Evolutionary conservation across 768 basidiomycete species (phyloP).

Genomic region (Agrocybe pediades): DNA sequence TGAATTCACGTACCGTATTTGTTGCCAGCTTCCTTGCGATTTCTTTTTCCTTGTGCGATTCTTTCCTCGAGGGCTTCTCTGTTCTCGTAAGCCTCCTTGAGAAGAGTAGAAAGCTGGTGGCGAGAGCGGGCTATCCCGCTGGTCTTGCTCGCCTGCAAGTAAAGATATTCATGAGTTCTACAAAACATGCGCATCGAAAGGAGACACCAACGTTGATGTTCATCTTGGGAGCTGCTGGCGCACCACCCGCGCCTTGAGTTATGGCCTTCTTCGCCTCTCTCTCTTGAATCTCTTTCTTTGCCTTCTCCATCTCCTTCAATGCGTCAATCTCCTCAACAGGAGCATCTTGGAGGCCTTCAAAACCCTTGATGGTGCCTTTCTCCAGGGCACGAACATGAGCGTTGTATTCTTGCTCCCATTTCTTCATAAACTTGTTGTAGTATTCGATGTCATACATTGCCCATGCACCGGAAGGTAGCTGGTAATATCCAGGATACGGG

Average conservation of each 20-base stretch:
- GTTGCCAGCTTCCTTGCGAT: conserved; percentile 88
- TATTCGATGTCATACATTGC: conserved; percentile 71
- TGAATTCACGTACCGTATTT: conserved; percentile 74
- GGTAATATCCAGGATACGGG: conserved; percentile 86
- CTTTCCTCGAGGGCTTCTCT: conserved; percentile 80
- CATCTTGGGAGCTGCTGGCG: conserved; percentile 75
- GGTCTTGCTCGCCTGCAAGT: conserved; percentile 77
- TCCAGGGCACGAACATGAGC: conserved; percentile 72
- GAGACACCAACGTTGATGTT: conserved; percentile 65
- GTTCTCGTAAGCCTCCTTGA: conserved; percentile 83
- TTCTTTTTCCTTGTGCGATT: conserved; percentile 81
- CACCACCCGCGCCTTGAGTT: conserved; percentile 58
- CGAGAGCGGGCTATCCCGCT: conserved; percentile 70
- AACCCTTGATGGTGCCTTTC: conserved; percentile 66
- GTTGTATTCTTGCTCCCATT: conserved; percentile 76
- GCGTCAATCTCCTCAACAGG: conserved; percentile 67
- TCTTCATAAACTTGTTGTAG: conserved; percentile 66
- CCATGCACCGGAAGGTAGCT: conserved; percentile 80
- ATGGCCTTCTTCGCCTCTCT: conserved; percentile 77
- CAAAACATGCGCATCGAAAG: neutral
- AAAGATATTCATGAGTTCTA: conserved; percentile 2
- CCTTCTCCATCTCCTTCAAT: conserved; percentile 74
- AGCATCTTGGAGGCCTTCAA: conserved; percentile 61
- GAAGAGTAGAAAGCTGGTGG: conserved; percentile 78
- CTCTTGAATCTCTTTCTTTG: conserved; percentile 73